Percentiles rank a stretch among this genome's conserved stretches.
Evolutionary conservation across 352 stramenopile species (phyloP).

Genomic region (Plasmopara halstedii): DNA sequence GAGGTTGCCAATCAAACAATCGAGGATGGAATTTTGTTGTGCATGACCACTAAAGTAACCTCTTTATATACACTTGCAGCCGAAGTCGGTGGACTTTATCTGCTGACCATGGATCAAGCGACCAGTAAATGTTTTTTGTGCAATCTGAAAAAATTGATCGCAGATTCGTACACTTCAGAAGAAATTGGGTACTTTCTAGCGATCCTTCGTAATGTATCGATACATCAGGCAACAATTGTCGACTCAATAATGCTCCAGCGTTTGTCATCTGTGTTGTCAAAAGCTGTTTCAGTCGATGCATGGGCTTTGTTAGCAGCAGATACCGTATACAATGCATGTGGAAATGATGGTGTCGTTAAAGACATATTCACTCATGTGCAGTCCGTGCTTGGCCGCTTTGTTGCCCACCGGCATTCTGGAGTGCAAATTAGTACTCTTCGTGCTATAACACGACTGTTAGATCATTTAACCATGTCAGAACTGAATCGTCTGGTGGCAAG

Average conservation of each 20-base stretch:
- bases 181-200: conserved; percentile 60
- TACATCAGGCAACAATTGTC: conserved; percentile 47
- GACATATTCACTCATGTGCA: conserved; percentile 48
- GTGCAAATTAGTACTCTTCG: conserved; percentile 43
- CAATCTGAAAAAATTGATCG: conserved; percentile 35
- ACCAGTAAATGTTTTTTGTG: conserved; percentile 19
- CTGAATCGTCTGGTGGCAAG: conserved; percentile 22
- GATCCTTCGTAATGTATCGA: conserved; percentile 50
- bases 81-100: conserved; percentile 51
- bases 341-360: conserved; percentile 25
- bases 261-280: conserved; percentile 56
- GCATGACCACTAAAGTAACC: conserved; percentile 36
- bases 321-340: conserved; percentile 32
- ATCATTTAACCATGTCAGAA: conserved; percentile 19
- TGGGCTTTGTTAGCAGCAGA: conserved; percentile 53
- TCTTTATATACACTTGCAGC: conserved; percentile 53
- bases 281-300: conserved; percentile 41
- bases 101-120: conserved; percentile 14
- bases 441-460: conserved; percentile 32
- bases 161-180: conserved; percentile 49
- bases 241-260: conserved; percentile 67
- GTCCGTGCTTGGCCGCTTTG: conserved; percentile 35
- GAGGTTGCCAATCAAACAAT: conserved; percentile 23
- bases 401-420: conserved; percentile 38
- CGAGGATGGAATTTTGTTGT: conserved; percentile 41